Evolutionary conservation across 306 rosid genomes (phyloP).

Genomic region (Herpetospermum pedunculosum): DNA sequence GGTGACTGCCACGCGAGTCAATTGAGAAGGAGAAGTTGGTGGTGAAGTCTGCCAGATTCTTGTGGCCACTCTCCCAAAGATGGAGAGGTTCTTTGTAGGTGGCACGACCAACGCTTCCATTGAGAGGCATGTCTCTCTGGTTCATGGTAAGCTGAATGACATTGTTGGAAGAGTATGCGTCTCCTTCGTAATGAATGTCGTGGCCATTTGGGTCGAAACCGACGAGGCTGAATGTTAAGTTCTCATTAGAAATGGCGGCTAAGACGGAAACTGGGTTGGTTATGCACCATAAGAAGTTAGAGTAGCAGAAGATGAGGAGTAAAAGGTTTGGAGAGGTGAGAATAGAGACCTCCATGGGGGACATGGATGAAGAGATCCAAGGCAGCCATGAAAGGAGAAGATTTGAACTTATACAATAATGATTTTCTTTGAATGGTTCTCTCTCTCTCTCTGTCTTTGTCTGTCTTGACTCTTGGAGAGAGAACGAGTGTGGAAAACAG

Average conservation of each 20-base stretch:
- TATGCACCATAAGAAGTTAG: neutral
- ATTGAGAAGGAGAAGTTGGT: conserved; percentile 15
- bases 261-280: neutral
- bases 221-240: neutral
- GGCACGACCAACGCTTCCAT: neutral
- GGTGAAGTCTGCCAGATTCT: conserved; percentile 7
- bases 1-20: neutral
- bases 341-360: neutral
- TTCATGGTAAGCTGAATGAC: conserved; percentile 1
- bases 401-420: neutral
- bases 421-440: neutral
- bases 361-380: neutral
- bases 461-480: neutral
- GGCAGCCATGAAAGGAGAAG: neutral
- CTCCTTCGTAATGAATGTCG: conserved; percentile 1
- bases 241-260: neutral
- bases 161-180: neutral
- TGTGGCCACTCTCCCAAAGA: conserved; percentile 7
- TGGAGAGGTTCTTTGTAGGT: conserved; percentile 3
- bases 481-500: neutral
- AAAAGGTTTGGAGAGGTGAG: neutral
- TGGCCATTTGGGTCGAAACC: neutral
- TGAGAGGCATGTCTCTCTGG: neutral
- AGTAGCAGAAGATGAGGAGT: neutral
- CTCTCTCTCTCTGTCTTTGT: neutral